phyloP scores from a whole-genome alignment of 1,284 basidiomycete species.

The Hymenochaete sp. region DNA sequence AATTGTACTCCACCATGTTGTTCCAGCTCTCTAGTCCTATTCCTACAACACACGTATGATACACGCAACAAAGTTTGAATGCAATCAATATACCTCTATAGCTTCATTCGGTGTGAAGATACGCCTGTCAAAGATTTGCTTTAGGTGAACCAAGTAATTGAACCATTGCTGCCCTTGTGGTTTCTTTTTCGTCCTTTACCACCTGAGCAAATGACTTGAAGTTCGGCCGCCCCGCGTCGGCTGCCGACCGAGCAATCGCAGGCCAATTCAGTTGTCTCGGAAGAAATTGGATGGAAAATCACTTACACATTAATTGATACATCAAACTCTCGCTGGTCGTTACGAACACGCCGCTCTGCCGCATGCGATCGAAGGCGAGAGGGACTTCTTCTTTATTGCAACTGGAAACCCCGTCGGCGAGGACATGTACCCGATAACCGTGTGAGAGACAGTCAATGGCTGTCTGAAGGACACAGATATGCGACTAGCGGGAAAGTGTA shows the following conservation, averaged over 20 bases:
- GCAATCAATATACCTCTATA: no score
- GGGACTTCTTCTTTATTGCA: conserved; percentile 67
- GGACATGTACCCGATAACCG: conserved; percentile 55
- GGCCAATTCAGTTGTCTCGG: not conserved
- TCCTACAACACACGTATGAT: no score
- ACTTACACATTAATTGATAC: conserved; percentile 63
- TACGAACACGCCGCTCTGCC: conserved; percentile 67
- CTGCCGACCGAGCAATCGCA: conserved; percentile 27
- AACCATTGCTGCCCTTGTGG: conserved; percentile 40
- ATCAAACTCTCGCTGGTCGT: conserved; percentile 76
- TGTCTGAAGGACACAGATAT: conserved; percentile 85
- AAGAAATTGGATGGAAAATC: conserved; percentile 3
- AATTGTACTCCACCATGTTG: no score
- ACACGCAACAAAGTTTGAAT: no score
- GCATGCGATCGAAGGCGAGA: conserved; percentile 56
- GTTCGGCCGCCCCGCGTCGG: conserved; percentile 53
- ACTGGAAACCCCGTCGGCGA: conserved; percentile 81
- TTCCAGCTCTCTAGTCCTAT: no score
- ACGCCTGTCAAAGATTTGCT: no score
- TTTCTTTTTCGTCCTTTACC: conserved; percentile 70
- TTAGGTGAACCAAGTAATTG: conserved; percentile 7
- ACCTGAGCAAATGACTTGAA: conserved; percentile 72
- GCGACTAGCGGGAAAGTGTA: conserved; percentile 44
- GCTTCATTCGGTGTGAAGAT: no score
- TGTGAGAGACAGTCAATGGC: conserved; percentile 54